Conservation (phyloP, 768 basidiomycete species). For the Aureoboletus auriporus region DNA sequence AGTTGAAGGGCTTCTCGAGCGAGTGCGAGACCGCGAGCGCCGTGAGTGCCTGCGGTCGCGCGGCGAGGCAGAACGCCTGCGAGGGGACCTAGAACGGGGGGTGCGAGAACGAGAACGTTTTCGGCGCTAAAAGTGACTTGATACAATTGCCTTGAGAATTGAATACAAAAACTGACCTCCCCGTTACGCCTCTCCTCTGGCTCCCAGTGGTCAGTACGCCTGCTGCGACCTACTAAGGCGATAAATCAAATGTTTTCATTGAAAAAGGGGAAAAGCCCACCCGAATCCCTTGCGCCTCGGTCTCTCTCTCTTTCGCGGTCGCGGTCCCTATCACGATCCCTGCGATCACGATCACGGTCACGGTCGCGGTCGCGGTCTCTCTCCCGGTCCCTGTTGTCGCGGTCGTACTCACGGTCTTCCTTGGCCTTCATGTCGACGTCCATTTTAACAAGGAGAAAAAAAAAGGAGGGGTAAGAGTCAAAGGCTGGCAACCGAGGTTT, state of each 20-base stretch:
- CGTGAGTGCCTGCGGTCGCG: slow-evolving; percentile 52
- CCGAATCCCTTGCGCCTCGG: slow-evolving; percentile 52
- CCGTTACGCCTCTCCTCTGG: slow-evolving; percentile 72
- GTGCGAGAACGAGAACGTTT: slow-evolving; percentile 66
- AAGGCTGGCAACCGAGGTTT: slow-evolving; percentile 7
- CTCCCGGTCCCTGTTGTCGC: slow-evolving; percentile 39
- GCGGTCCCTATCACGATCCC: slow-evolving; percentile 40
- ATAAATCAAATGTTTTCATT: neutral
- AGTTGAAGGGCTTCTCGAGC: slow-evolving; percentile 49
- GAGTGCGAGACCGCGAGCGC: slow-evolving; percentile 63
- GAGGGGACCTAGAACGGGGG: slow-evolving; percentile 55
- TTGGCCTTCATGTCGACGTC: slow-evolving; percentile 81
- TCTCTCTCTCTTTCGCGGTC: slow-evolving; percentile 43
- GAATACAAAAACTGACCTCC: slow-evolving; percentile 47
- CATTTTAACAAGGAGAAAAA: slow-evolving; percentile 39
- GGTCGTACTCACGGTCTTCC: slow-evolving; percentile 68
- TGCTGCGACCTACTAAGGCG: slow-evolving; percentile 37
- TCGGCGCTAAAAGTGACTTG: slow-evolving; percentile 43
- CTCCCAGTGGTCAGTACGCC: slow-evolving; percentile 75
- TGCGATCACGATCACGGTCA: slow-evolving; percentile 32
- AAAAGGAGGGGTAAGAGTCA: slow-evolving; percentile 13
- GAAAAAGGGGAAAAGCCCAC: slow-evolving; percentile 32
- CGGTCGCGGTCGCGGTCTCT: slow-evolving; percentile 35
- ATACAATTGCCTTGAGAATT: neutral
- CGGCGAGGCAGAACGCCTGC: slow-evolving; percentile 64